phyloP scores from a whole-genome alignment of 768 basidiomycete species.

The Lyophyllum decastes region DNA sequence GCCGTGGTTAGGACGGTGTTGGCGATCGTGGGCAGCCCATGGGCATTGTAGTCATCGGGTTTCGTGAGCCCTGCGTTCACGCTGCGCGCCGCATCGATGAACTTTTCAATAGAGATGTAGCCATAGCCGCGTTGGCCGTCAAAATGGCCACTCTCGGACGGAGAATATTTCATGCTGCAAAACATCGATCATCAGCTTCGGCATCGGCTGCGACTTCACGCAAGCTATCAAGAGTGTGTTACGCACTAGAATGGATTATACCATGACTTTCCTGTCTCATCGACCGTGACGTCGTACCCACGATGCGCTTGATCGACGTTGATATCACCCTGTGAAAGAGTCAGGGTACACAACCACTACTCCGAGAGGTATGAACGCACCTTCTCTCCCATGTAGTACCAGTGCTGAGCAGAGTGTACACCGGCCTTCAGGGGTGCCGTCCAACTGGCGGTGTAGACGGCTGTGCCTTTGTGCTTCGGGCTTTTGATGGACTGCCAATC shows the following conservation, averaged over 20 bases:
- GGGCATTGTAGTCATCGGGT: slow-evolving; percentile 74
- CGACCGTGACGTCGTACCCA: slow-evolving; percentile 87
- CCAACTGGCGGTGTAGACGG: slow-evolving; percentile 93
- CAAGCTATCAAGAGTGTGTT: background rate
- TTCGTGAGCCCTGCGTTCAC: slow-evolving; percentile 72
- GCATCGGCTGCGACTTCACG: background rate
- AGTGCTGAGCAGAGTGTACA: slow-evolving; percentile 89
- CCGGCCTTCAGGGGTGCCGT: slow-evolving; percentile 89
- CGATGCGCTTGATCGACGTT: slow-evolving; percentile 92
- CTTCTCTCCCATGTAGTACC: slow-evolving; percentile 96
- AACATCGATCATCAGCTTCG: slow-evolving; percentile 8
- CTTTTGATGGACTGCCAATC: slow-evolving; percentile 88
- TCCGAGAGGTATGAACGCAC: slow-evolving; percentile 33
- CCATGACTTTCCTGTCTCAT: slow-evolving; percentile 82
- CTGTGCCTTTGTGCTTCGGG: slow-evolving; percentile 77
- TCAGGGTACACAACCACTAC: slow-evolving; percentile 4
- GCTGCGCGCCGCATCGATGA: slow-evolving; percentile 78
- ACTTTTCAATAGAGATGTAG: slow-evolving; percentile 90
- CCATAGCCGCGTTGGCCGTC: slow-evolving; percentile 95
- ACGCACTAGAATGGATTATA: slow-evolving; percentile 92
- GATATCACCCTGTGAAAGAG: slow-evolving; percentile 73
- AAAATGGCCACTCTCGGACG: slow-evolving; percentile 89
- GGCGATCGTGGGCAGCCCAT: slow-evolving; percentile 84
- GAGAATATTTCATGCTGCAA: slow-evolving; percentile 89
- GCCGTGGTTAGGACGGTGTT: slow-evolving; percentile 89